Evolutionary conservation across 2,329 filamentous ascomycete genomes (phyloP), one percentile per base, ranked within the genome.

Genomic region (Plectosphaerella sp.): DNA sequence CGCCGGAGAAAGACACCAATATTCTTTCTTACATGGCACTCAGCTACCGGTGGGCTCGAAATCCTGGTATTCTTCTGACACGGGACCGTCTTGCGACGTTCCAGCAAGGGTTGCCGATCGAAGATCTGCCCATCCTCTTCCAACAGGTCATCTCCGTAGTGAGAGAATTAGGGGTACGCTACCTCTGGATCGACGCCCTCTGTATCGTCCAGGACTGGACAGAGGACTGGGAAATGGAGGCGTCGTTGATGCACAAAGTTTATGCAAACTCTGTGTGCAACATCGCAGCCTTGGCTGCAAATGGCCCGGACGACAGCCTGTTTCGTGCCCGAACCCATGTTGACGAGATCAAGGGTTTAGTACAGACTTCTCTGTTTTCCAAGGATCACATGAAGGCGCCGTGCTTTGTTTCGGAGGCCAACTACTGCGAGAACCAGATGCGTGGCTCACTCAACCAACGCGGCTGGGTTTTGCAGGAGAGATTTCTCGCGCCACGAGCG

Each of bases 191-290:
- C 25, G 63, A 67, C 46, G 53, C 60, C 2, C 53, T 67, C 16
- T 67, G 63, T 50, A 66, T 67, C 25, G 28, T 64, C 18, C 64
- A 67, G 49, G 20, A 45, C 10, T 57, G 59, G 36, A 47, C 33
- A 16, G 5, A 22, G 14, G 63, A 66, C 49, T 62, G 57, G 60
- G 42, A 41, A 12, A 14, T 35, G 2, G 55, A 64, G 45, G 42
- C 57, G 3, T 28, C 35, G 11, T 41, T 41, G 16, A 66, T 67
- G 63, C 52, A 41, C 4, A 45, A 49, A 14, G 52, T 55, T 4
- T 55, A 55, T 18, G 61, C 68, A 22, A 71, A 73, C 51, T 68
- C 74, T 11, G 69, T 70, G 46, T 65, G 77, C 28, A 74, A 70
- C 15, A 69, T 77, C 5, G 63, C 74, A 24, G 72, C 71, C 7